Evolutionary conservation across 441 rosid genomes (phyloP), one percentile per base, ranked within the genome.

Genomic region (Pelargonium australe): DNA sequence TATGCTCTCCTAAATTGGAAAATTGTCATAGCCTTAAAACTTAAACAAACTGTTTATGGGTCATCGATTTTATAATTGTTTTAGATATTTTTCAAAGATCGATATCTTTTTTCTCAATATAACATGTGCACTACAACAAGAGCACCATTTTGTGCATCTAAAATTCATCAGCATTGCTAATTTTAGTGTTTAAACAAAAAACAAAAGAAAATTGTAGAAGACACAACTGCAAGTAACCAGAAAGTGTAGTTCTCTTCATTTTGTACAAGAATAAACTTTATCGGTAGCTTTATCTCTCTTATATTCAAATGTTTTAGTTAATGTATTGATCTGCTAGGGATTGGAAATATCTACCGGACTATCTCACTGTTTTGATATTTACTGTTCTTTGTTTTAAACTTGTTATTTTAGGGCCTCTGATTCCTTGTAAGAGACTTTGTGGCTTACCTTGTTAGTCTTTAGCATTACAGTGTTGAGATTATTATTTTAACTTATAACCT

Each of bases 401-500:
- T 37, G 41, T 37, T 37, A 37, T 37, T 6, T 37, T 37, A 37
- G 41, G 41, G 41, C 41, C 8, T 37, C 7, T 40, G 43, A 40
- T 40, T 40, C 9, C 43, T 40, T 40, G 43, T 7, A 40, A 40
- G 43, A 40, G 43, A 40, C 43, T 6, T 40, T 40, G 43, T 40
- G 43, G 7, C 43, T 40, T 40, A 40, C 5, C 9, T 8, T 45
- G 51, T 9, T 45, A 9, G 12, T 2, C 20, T 9, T 5, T 25
- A 68, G 66, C 44, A 47, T 7, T 68, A 37, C 40, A 23, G 34
- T 40, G 5, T 69, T 60, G 20, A 25, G 63, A 5, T 47, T 25
- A 55, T 8, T 69, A 20, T 60, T 66, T 45, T 53, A 60, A 60
- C 2, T 60, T 23, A 60, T 60, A 9, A 25, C 64, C 25, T 60